Evolutionary conservation across 2,329 filamentous ascomycete species (phyloP).

Genomic region (Beauveria bassiana): DNA sequence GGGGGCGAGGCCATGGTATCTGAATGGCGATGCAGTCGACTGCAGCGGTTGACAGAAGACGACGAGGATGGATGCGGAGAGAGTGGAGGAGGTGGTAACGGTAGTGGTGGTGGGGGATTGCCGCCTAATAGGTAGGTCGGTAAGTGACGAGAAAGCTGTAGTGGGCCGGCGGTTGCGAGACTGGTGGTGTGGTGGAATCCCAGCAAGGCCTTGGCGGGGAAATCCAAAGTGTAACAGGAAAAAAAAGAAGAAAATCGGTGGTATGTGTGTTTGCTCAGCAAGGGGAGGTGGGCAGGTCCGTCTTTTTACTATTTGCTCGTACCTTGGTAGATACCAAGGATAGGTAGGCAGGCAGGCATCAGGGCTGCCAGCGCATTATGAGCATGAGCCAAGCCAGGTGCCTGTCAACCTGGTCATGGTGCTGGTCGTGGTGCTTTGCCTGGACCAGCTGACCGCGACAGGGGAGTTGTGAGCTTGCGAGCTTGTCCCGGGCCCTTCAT

Average conservation of each 20-base stretch:
- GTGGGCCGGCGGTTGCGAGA: not conserved
- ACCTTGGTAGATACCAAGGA: too few relatives aligned
- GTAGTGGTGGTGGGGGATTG: not conserved
- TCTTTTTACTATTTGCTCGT: not conserved
- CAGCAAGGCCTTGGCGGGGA: not conserved
- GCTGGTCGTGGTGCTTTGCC: not conserved
- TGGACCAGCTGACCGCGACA: constrained; percentile 4
- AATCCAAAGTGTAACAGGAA: not conserved
- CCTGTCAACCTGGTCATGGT: not conserved
- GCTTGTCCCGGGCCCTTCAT: not conserved
- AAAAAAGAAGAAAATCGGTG: not conserved
- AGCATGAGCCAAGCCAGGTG: constrained; percentile 1
- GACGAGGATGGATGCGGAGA: constrained; percentile 1
- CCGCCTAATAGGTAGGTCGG: not conserved
- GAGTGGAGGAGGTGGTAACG: constrained; percentile 5
- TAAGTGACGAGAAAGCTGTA: not conserved
- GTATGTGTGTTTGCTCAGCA: not conserved
- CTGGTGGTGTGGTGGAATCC: not conserved
- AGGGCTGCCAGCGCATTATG: constrained; percentile 11
- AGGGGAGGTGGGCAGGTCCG: not conserved
- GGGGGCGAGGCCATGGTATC: constrained; percentile 20
- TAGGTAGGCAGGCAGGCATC: not conserved
- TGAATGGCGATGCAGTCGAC: constrained; percentile 3
- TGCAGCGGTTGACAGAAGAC: constrained; percentile 1
- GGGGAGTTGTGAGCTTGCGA: not conserved